phyloP scores from a whole-genome alignment of 2,329 filamentous ascomycete species.

The Meredithiella fracta region DNA sequence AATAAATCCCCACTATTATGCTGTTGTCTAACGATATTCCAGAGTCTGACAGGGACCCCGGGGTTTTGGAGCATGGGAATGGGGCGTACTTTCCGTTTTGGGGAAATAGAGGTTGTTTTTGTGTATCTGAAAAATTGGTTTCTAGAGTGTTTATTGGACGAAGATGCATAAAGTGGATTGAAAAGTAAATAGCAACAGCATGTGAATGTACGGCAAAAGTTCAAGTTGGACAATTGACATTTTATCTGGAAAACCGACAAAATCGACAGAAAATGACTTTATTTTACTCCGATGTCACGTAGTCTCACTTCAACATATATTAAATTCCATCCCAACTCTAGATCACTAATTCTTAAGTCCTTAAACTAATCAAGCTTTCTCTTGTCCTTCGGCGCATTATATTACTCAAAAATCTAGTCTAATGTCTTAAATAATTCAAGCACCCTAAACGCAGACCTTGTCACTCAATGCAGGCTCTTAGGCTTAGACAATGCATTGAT shows the following conservation, averaged over 20 bases:
- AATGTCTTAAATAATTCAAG: background rate
- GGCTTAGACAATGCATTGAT: background rate
- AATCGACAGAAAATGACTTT: too few relatives aligned
- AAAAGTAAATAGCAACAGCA: background rate
- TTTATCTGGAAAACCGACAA: too few relatives aligned
- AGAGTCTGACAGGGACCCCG: too few relatives aligned
- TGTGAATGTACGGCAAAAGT: background rate
- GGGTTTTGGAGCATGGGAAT: too few relatives aligned
- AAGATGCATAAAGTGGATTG: background rate
- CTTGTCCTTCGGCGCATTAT: background rate
- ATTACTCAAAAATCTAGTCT: background rate
- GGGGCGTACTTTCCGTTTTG: background rate
- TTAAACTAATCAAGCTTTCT: background rate
- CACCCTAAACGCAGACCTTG: too few relatives aligned
- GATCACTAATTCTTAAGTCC: too few relatives aligned
- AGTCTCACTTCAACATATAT: too few relatives aligned
- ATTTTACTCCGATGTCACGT: too few relatives aligned
- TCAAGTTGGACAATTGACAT: too few relatives aligned
- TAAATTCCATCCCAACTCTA: too few relatives aligned
- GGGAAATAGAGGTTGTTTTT: background rate
- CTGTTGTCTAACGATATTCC: too few relatives aligned
- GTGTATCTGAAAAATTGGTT: background rate
- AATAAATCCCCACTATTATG: too few relatives aligned
- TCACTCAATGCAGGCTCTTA: background rate
- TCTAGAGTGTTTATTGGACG: background rate